Evolutionary conservation across 2,329 filamentous ascomycete genomes (phyloP).

Genomic region (Arthrobotrys sphaeroides): DNA sequence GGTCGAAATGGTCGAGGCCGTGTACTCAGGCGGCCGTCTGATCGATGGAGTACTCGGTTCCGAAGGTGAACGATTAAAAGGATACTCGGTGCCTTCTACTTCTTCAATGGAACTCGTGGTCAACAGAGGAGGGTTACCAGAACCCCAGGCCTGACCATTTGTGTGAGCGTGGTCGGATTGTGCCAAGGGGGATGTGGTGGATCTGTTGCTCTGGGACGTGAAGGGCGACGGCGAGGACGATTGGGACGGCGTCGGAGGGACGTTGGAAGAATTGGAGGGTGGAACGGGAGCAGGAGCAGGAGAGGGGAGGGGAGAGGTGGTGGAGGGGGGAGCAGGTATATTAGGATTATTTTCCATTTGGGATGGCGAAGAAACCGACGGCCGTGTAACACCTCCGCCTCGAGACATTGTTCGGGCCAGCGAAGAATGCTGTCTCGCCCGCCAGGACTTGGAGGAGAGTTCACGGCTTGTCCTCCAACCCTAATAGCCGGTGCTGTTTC

Average conservation of each 20-base stretch:
- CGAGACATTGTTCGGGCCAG: conserved; percentile 51
- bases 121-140: conserved; percentile 15
- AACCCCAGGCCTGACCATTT: conserved; percentile 27
- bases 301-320: conserved; percentile 9
- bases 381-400: conserved; percentile 48
- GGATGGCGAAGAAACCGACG: conserved; percentile 45
- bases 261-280: conserved; percentile 1
- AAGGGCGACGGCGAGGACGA: conserved; percentile 26
- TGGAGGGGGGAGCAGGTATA: conserved; percentile 28
- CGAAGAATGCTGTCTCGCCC: conserved; percentile 48
- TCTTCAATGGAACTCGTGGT: conserved; percentile 36
- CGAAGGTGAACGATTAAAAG: conserved; percentile 40
- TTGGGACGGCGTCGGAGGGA: conserved; percentile 8
- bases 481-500: conserved; percentile 2
- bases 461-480: conserved; percentile 4
- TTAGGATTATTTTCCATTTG: conserved; percentile 52
- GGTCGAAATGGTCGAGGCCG: conserved; percentile 33
- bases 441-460: conserved; percentile 2
- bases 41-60: conserved; percentile 39
- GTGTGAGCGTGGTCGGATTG: conserved; percentile 11
- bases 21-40: conserved; percentile 27
- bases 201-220: conserved; percentile 21
- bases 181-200: conserved; percentile 20
- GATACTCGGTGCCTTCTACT: conserved; percentile 40
- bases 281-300: background rate